phyloP scores from a whole-genome alignment of 495 filamentous ascomycete species.

The Amorphotheca resinae region DNA sequence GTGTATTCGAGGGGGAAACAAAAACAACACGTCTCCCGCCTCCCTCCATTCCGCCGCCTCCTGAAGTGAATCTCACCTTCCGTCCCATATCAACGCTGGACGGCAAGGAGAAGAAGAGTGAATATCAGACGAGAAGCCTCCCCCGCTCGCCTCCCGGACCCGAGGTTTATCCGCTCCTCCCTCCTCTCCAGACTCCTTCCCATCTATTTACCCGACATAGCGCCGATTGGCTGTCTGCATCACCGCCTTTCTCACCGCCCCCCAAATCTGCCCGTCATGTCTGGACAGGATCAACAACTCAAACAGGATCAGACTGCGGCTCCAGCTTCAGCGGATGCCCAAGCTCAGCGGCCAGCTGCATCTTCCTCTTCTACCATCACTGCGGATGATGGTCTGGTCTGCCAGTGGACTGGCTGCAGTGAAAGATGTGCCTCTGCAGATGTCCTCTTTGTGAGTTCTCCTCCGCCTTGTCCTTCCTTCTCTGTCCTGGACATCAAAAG shows the following conservation, averaged over 20 bases:
- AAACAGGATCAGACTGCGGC: conserved; percentile 11
- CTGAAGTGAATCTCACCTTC: too few relatives aligned
- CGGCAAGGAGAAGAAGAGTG: too few relatives aligned
- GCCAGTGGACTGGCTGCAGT: conserved; percentile 77
- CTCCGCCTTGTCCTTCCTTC: too few relatives aligned
- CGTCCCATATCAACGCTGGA: too few relatives aligned
- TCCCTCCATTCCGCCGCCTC: too few relatives aligned
- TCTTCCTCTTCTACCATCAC: conserved; percentile 6
- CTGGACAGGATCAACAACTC: conserved; percentile 11
- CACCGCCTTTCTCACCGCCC: not conserved
- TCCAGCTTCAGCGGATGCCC: not conserved
- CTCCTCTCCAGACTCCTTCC: not conserved
- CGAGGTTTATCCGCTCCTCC: not conserved
- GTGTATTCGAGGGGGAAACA: too few relatives aligned
- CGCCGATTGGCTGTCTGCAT: too few relatives aligned
- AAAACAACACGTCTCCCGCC: too few relatives aligned
- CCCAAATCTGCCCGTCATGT: conserved; percentile 5
- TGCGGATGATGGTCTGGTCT: conserved; percentile 54
- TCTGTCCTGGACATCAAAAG: too few relatives aligned
- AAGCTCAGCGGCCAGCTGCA: conserved; percentile 2
- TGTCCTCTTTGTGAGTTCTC: conserved; percentile 72
- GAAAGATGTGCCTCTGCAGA: conserved; percentile 74
- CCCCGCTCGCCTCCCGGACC: too few relatives aligned
- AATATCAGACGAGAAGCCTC: too few relatives aligned
- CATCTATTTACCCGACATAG: not conserved